Percentiles rank a stretch among this genome's conserved stretches.
Conservation (phyloP, 2,329 filamentous ascomycete genomes). For the Trichoderma guizhouense region DNA sequence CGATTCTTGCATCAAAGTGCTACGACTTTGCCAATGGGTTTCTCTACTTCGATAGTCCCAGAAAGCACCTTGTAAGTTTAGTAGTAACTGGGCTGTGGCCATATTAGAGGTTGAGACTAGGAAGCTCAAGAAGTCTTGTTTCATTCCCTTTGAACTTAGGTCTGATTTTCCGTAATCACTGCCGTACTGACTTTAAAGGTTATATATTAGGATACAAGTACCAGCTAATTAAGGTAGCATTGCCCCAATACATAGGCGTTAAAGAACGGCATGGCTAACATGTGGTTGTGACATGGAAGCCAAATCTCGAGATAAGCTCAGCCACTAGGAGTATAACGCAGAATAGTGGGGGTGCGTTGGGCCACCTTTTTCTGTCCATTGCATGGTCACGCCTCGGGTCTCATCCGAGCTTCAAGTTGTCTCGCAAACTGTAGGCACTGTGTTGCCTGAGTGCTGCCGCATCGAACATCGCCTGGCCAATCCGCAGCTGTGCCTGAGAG, state of each 20-base stretch:
- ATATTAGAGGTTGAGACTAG: not conserved
- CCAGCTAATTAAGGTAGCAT: not conserved
- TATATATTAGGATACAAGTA: not conserved
- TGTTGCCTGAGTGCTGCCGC: not conserved
- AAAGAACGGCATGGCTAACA: not conserved
- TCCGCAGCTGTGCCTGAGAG: not conserved
- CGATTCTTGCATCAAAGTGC: not conserved
- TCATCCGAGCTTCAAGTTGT: not conserved
- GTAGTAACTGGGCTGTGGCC: not conserved
- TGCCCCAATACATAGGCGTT: not conserved
- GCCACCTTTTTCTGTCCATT: not conserved
- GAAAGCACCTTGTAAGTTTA: not conserved
- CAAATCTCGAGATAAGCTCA: not conserved
- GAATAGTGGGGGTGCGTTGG: constrained; percentile 9
- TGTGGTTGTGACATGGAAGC: not conserved
- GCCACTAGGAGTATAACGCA: not conserved
- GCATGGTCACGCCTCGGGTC: not conserved
- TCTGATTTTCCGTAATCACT: too few relatives aligned
- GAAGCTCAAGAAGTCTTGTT: not conserved
- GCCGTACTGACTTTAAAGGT: too few relatives aligned
- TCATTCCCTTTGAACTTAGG: not conserved
- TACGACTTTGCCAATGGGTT: not conserved
- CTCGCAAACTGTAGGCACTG: not conserved
- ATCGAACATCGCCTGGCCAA: not conserved
- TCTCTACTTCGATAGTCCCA: not conserved